Base-by-base conservation (phyloP, 371 early-diverging fungal species). In the Coemansia sp. region DNA sequence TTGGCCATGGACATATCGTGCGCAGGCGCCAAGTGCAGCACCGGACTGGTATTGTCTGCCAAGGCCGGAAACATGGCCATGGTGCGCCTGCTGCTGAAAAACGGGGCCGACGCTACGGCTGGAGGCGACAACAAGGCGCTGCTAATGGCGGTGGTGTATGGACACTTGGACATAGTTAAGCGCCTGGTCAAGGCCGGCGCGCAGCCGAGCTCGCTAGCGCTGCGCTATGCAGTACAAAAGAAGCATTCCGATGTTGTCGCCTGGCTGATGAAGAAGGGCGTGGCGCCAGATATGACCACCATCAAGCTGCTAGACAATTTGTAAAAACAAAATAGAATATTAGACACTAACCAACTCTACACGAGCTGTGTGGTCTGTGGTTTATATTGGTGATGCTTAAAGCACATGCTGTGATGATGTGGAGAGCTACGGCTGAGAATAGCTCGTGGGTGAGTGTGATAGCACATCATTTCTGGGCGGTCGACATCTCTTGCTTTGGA, bases 171-270 rank as follows among this genome's bases (percentile, higher is more conserved):
- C 8, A 55, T 75, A 1, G 70, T 49, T 18, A 75, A 69, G 63
- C 51, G 66, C 12, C 39, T 75, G 34, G 75, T 71, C 40, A 70
- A 59, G 53, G 49, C 75, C 2, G 75, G 75, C 10, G 75, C 75
- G 1, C 72, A 62, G 5, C 42, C 71, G 10, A 62, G 50, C 46
- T 64, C 75, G 44, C 31, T 69, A 52, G 75, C 71, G 1, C 60
- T 75, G 39, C 53, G 75, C 8, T 75, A 75, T 47, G 75, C 75
- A 1, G 75, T 75, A 33, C 75, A 75, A 42, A 75, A 75, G 40
- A 42, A 54, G 8, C 75, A 71, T 24, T 18, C 18, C 1, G 31
- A 47, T 4, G 43, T 75, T 4, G 38, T 62, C 1, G 39, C 53
- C 1, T 75, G 71, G 69, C 51, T 75, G 31, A 55, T 75, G 75